A percentile compares a stretch with the other conserved stretches of the same genome.
phyloP scores from a whole-genome alignment of 306 rosid genomes.

The Trifolium pratense region DNA sequence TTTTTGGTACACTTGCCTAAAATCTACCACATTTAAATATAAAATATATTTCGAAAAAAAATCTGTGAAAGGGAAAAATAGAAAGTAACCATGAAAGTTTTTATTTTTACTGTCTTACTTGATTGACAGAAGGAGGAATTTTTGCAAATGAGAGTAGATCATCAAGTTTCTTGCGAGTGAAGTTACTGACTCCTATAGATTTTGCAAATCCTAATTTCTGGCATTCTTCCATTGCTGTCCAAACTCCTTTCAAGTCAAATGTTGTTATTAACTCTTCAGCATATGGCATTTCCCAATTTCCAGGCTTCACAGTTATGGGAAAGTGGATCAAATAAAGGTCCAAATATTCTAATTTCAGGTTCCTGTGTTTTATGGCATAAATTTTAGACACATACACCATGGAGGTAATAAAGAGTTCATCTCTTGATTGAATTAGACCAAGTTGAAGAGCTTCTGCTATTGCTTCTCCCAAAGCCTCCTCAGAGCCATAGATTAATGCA shows the following conservation, averaged over 20 bases:
- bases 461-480: slow-evolving; percentile 49
- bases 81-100: too few relatives aligned
- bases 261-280: slow-evolving; percentile 32
- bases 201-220: slow-evolving; percentile 46
- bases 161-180: slow-evolving; percentile 49
- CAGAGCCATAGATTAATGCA: slow-evolving; percentile 42
- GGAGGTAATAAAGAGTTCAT: slow-evolving; percentile 49
- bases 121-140: slow-evolving; percentile 48
- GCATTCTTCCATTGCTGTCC: slow-evolving; percentile 53
- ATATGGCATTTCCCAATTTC: slow-evolving; percentile 29
- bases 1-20: too few relatives aligned
- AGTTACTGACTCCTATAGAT: slow-evolving; percentile 57
- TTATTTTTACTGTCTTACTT: slow-evolving; percentile 21
- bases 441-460: slow-evolving; percentile 42
- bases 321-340: slow-evolving; percentile 54
- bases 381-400: too few relatives aligned
- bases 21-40: too few relatives aligned
- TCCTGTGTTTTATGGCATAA: slow-evolving; percentile 38
- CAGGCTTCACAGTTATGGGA: slow-evolving; percentile 51
- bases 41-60: too few relatives aligned
- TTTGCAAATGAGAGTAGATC: slow-evolving; percentile 42
- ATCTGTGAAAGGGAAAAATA: too few relatives aligned
- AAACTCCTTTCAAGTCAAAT: slow-evolving; percentile 49
- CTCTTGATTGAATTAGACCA: slow-evolving; percentile 42
- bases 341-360: slow-evolving; percentile 46